A percentile compares a stretch with the other conserved stretches of the same genome.
phyloP scores from a whole-genome alignment of 2,329 filamentous ascomycete species.

The Plenodomus biglobosus region DNA sequence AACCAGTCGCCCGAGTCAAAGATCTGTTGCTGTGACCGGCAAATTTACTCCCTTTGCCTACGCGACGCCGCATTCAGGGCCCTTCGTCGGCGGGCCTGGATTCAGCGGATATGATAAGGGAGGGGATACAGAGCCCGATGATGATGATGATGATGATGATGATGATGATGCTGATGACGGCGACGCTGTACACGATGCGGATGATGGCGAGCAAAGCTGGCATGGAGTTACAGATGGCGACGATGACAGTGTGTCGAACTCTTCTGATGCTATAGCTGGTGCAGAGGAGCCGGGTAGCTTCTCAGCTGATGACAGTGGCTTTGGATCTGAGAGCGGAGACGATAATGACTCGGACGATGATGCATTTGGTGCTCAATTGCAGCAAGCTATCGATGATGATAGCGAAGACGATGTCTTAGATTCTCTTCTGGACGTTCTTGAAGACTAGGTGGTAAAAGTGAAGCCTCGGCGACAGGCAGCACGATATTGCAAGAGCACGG shows the following conservation, averaged over 20 bases:
- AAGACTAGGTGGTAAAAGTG: slow-evolving; percentile 9
- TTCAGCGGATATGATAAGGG: slow-evolving; percentile 28
- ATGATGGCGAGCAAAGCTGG: slow-evolving; percentile 36
- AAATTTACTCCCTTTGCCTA: slow-evolving; percentile 66
- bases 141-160: slow-evolving; percentile 40
- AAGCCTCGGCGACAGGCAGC: background rate
- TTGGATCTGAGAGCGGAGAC: slow-evolving; percentile 33
- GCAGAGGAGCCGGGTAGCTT: slow-evolving; percentile 38
- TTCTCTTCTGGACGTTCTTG: slow-evolving; percentile 22
- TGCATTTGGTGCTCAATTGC: slow-evolving; percentile 9
- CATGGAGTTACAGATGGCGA: slow-evolving; percentile 31
- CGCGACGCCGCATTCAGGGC: slow-evolving; percentile 68
- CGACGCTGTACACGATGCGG: slow-evolving; percentile 34
- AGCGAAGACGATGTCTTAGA: slow-evolving; percentile 22
- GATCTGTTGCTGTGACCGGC: slow-evolving; percentile 31
- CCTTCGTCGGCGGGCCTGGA: slow-evolving; percentile 32
- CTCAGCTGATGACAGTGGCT: slow-evolving; percentile 40
- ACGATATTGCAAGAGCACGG: background rate
- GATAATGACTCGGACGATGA: slow-evolving; percentile 16
- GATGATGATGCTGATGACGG: slow-evolving; percentile 28
- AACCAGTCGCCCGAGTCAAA: slow-evolving; percentile 50
- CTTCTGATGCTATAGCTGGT: slow-evolving; percentile 17
- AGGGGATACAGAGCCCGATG: slow-evolving; percentile 41
- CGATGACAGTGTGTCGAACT: slow-evolving; percentile 29
- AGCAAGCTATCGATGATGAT: slow-evolving; percentile 2